phyloP scores from a whole-genome alignment of 768 basidiomycete species.

The Boletus speciosus region DNA sequence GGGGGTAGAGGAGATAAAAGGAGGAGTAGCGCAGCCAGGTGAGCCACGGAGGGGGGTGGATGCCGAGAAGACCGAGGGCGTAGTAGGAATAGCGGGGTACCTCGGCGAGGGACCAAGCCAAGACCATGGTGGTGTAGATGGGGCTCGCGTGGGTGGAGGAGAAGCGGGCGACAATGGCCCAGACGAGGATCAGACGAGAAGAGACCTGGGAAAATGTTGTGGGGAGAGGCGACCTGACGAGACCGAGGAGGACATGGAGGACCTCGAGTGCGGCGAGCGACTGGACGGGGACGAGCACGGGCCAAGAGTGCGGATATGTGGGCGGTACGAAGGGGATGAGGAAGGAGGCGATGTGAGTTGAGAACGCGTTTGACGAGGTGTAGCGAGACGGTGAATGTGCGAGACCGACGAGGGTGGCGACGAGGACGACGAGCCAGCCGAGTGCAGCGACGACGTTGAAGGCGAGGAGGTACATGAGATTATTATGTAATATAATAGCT shows the following conservation, averaged over 20 bases:
- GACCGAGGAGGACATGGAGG: conserved; percentile 71
- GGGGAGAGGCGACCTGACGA: conserved; percentile 71
- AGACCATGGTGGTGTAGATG: conserved; percentile 84
- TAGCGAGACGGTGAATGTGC: conserved; percentile 13
- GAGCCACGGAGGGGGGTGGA: conserved; percentile 51
- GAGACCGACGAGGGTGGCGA: conserved; percentile 45
- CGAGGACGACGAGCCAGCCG: conserved; percentile 74
- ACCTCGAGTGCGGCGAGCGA: conserved; percentile 82
- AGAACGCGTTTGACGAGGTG: conserved; percentile 38
- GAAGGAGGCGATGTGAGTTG: conserved; percentile 33
- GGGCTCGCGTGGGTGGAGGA: conserved; percentile 61
- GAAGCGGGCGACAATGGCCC: conserved; percentile 57
- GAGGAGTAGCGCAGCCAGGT: conserved; percentile 84
- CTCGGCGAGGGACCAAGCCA: conserved; percentile 92
- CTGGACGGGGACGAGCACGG: conserved; percentile 70
- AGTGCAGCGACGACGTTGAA: conserved; percentile 77
- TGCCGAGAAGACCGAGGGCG: conserved; percentile 58
- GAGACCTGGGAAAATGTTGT: conserved; percentile 81
- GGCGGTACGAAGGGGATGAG: conserved; percentile 38
- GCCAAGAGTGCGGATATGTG: conserved; percentile 53
- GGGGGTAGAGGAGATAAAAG: conserved; percentile 90
- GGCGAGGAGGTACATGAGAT: conserved; percentile 55
- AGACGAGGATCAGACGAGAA: conserved; percentile 78
- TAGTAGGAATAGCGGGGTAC: conserved; percentile 92
- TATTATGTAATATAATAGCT: conserved; percentile 13